These are phyloP conservation scores for Forsythia suspensa DNA, from an alignment of 257 asterid genomes.

Conservation along the genomic window DNA sequence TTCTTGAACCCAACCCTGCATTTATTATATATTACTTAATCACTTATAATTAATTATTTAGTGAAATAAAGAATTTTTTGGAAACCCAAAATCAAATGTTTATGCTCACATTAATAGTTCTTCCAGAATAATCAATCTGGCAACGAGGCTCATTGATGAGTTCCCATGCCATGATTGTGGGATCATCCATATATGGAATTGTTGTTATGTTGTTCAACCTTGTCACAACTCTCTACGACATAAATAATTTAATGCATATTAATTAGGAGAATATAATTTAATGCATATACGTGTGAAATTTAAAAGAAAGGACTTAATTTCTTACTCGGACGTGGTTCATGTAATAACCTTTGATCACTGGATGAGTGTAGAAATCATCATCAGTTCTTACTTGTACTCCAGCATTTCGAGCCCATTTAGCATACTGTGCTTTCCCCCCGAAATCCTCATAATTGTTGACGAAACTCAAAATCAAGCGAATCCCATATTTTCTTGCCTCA, in stretches of 20 bases:
- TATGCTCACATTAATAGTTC: slow-evolving; percentile 49
- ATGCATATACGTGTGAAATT: neutral
- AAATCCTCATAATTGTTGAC: slow-evolving; percentile 65
- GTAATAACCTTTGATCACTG: slow-evolving; percentile 53
- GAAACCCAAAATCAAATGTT: neutral
- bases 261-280: neutral
- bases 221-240: slow-evolving; percentile 57
- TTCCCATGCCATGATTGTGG: slow-evolving; percentile 93
- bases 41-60: neutral
- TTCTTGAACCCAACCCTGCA: slow-evolving; percentile 52
- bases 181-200: slow-evolving; percentile 54
- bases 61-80: neutral
- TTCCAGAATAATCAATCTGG: slow-evolving; percentile 66
- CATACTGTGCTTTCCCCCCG: slow-evolving; percentile 64
- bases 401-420: slow-evolving; percentile 57
- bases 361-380: slow-evolving; percentile 76
- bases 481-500: slow-evolving; percentile 59
- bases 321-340: slow-evolving; percentile 62
- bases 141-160: slow-evolving; percentile 93
- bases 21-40: neutral
- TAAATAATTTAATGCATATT: neutral
- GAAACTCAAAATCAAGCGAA: slow-evolving; percentile 60
- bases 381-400: slow-evolving; percentile 44
- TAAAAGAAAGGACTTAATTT: neutral
- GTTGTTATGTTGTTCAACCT: slow-evolving; percentile 58